Percentiles rank a stretch among this genome's conserved stretches.
These are phyloP conservation scores for Blastobotrys muscicola DNA, from an alignment of 805 yeast species.

Conservation along the genomic window DNA sequence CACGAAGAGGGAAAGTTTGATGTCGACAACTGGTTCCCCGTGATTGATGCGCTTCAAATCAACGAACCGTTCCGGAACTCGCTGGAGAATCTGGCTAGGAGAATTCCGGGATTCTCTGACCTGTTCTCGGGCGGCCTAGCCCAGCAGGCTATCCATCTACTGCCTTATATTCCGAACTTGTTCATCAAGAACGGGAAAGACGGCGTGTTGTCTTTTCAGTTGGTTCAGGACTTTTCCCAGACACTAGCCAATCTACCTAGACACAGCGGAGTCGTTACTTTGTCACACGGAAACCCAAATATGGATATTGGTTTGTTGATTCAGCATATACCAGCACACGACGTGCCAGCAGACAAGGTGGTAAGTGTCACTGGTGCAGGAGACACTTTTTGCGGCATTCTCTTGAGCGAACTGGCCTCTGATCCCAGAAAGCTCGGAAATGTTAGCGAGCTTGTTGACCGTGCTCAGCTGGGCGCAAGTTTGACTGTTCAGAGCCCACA, in stretches of 20 bases:
- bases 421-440: slow-evolving; percentile 25
- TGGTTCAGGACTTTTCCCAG: slow-evolving; percentile 22
- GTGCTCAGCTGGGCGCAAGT: slow-evolving; percentile 32
- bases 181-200: slow-evolving; percentile 56
- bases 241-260: slow-evolving; percentile 8
- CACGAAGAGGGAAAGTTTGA: slow-evolving; percentile 34
- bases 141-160: slow-evolving; percentile 60
- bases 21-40: slow-evolving; percentile 67
- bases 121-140: slow-evolving; percentile 29
- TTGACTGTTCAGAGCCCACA: slow-evolving; percentile 25
- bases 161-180: slow-evolving; percentile 64
- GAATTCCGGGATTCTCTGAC: slow-evolving; percentile 20
- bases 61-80: slow-evolving; percentile 38
- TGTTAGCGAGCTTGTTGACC: slow-evolving; percentile 22
- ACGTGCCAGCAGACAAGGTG: slow-evolving; percentile 31
- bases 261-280: background rate
- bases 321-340: slow-evolving; percentile 48
- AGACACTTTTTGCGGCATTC: slow-evolving; percentile 63
- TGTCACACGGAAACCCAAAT: background rate
- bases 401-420: slow-evolving; percentile 36
- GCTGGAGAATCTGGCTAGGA: slow-evolving; percentile 29
- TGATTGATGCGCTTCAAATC: slow-evolving; percentile 50
- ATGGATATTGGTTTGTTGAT: slow-evolving; percentile 43
- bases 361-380: slow-evolving; percentile 84
- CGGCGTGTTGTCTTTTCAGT: slow-evolving; percentile 45